A percentile compares a stretch with the other conserved stretches of the same genome.
Conservation (phyloP, 2,329 filamentous ascomycete genomes). For the Thelonectria discophora region DNA sequence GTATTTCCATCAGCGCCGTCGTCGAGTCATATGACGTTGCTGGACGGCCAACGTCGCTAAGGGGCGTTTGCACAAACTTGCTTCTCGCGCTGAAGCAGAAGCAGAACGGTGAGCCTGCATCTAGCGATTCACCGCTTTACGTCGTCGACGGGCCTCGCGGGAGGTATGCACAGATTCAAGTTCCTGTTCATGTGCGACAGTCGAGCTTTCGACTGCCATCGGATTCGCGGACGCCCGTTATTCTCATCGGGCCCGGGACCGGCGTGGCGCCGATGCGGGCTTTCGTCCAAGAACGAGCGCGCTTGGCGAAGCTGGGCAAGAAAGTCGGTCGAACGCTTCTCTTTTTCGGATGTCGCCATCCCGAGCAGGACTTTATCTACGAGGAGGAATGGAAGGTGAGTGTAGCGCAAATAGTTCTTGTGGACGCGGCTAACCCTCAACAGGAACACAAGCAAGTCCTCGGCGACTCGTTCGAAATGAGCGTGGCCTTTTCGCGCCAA, state of each 20-base stretch:
- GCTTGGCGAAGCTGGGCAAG: slow-evolving; percentile 80
- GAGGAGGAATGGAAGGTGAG: slow-evolving; percentile 90
- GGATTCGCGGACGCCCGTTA: slow-evolving; percentile 89
- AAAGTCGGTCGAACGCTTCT: slow-evolving; percentile 86
- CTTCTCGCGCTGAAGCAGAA: slow-evolving; percentile 17
- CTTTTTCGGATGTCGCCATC: slow-evolving; percentile 94
- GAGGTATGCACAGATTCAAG: slow-evolving; percentile 95
- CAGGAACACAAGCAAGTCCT: slow-evolving; percentile 85
- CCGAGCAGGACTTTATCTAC: slow-evolving; percentile 90
- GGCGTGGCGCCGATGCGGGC: slow-evolving; percentile 96
- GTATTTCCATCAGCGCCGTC: slow-evolving; percentile 14
- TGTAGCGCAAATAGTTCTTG: slow-evolving; percentile 17
- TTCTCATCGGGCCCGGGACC: slow-evolving; percentile 95
- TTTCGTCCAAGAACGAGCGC: slow-evolving; percentile 92
- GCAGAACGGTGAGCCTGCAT: background rate
- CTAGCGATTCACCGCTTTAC: slow-evolving; percentile 1
- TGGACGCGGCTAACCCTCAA: slow-evolving; percentile 34
- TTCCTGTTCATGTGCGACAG: slow-evolving; percentile 94
- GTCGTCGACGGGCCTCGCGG: background rate
- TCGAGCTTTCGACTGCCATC: slow-evolving; percentile 99
- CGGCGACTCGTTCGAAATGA: slow-evolving; percentile 87
- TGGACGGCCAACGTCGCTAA: background rate
- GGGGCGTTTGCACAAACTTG: slow-evolving; percentile 21
- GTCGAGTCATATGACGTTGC: slow-evolving; percentile 13
- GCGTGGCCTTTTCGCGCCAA: slow-evolving; percentile 94